Evolutionary conservation across 805 yeast genomes (phyloP), one percentile per base, ranked within the genome.

Genomic region (Saccharomycopsis fodiens): DNA sequence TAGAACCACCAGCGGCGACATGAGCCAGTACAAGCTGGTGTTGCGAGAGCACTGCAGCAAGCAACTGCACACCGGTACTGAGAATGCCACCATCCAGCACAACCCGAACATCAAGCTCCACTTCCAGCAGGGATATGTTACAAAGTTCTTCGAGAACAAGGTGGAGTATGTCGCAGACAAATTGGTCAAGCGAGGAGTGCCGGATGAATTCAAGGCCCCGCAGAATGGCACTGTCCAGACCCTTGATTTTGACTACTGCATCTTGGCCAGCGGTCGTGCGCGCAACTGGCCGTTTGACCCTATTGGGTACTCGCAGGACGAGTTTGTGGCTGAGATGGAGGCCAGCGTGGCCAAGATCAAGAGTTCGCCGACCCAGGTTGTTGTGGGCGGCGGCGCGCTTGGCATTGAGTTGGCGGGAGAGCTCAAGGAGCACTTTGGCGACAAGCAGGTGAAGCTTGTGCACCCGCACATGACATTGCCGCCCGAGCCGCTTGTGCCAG

Each of bases 231-330:
- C 8, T 7, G n/a, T 31, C 12, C 16, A 27, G 6, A 34, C 39
- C 23, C 55, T 40, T 30, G 47, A 46, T 1, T 75, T 73, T 55
- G 76, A 75, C 51, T 74, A 70, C 51, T 69, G 67, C 17, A 60
- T 74, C 8, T 55, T 66, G 43, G 74, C 78, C 3, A 58, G 73
- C 2, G 80, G 80, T 1, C 61, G 79, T 55, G 62, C 73, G 43
- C 59, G 80, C 49, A 59, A 61, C 35, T 74, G 78, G 77, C 81
- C 80, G 12, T 67, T 72, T 31, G 73, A 74, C 30, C 80, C 79
- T 2, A 54, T 60, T n/a, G 76, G 70, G 0, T 53, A 52, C 39
- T 67, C 69, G 10, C 59, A 55, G 42, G 61, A 62, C 15, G 56
- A 55, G 5, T 74, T 62, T 52, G 46, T 67, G 22, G 47, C 57